Evolutionary conservation across 345 rosid species (phyloP), one percentile per base, ranked within the genome.

Genomic region (Eucalyptus erythrocorys): DNA sequence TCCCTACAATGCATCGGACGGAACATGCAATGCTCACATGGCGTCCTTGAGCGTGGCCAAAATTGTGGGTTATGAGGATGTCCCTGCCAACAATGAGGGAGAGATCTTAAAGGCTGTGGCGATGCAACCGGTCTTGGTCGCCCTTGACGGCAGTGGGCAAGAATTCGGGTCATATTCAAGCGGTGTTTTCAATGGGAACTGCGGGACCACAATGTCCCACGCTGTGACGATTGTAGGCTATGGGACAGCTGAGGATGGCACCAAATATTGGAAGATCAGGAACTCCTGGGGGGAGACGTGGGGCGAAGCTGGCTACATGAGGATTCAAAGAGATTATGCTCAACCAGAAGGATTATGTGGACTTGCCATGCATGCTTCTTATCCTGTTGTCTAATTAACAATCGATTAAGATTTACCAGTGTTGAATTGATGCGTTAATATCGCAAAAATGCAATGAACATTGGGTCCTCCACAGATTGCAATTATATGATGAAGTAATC

Each of bases 231-330:
- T 93, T 0, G 90, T 96, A 32, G 98, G 98, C 48, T 96, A 93
- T 13, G 97, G 95, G 22, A 89, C 87, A 26, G 88, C 53, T 50
- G 49, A 43, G 6, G 92, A 87, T 11, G 96, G 95, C 55, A 89
- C 89, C 6, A 93, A 93, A 89, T 95, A 94, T 45, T 95, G 96
- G 97, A 53, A 94, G 89, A 89, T 92, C 26, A 94, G 94, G 93
- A 95, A 95, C 86, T 95, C 97, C 10, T 94, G 97, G 96, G 96
- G 97, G 9, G 49, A 68, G 1, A 37, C 61, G 45, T 95, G 97
- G 96, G 95, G 95, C 7, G 97, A 95, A 87, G 61, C 45, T 13
- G 97, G 97, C 40, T 94, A 90, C 76, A 93, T 94, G 89, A 94
- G 89, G 92, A 87, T 94, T 30, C 92, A 92, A 48, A 94, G 94